Evolutionary conservation across 306 rosid species (phyloP).

Genomic region (Corylus avellana): DNA sequence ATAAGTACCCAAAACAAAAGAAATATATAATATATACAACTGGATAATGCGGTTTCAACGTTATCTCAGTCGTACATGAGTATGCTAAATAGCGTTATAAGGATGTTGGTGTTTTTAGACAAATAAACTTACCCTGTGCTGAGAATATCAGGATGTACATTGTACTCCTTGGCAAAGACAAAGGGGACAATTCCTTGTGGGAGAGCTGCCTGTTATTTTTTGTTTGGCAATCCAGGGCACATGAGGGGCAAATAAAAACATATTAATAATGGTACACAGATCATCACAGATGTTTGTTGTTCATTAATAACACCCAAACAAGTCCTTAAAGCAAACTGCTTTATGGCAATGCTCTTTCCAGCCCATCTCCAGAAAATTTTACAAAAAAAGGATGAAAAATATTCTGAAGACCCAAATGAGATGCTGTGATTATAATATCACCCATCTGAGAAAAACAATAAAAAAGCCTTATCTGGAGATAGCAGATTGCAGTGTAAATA

Average conservation of each 20-base stretch:
- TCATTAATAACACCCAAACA: constrained; percentile 22
- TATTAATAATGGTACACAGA: constrained; percentile 32
- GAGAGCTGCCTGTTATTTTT: constrained; percentile 78
- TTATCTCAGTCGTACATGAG: no score
- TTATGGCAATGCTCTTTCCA: not conserved
- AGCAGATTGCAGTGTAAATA: not conserved
- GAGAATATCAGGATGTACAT: constrained; percentile 89
- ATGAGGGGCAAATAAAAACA: constrained; percentile 35
- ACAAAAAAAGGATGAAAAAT: not conserved
- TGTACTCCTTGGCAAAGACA: constrained; percentile 95
- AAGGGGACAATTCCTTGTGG: constrained; percentile 99
- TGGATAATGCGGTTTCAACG: no score
- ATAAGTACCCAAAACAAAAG: not conserved
- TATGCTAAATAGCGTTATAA: no score
- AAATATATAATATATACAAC: no score
- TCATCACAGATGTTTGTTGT: constrained; percentile 40
- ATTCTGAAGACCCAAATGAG: constrained; percentile 14
- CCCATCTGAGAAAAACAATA: constrained; percentile 6
- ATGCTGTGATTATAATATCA: not conserved
- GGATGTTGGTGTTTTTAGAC: not conserved
- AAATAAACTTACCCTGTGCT: constrained; percentile 69
- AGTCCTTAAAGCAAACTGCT: constrained; percentile 2
- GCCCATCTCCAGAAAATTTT: constrained; percentile 1
- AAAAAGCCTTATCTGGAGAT: constrained; percentile 38
- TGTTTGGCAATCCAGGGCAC: constrained; percentile 24